Evolutionary conservation across 1,139 yeast species (phyloP).

Genomic region (Chernovozyma aurita): DNA sequence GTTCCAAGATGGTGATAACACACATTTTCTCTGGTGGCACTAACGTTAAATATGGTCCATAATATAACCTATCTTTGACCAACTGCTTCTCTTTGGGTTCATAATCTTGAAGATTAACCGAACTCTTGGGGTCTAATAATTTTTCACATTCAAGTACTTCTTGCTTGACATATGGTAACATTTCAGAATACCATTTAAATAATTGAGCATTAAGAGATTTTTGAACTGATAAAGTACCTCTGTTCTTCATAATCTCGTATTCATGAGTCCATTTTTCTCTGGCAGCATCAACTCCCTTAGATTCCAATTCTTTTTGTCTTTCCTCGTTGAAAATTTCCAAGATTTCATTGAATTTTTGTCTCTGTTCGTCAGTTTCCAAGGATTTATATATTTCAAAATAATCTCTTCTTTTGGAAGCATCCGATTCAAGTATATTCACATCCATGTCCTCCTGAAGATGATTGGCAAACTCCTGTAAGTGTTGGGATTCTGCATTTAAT

Average conservation of each 20-base stretch:
- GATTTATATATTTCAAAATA: conserved; percentile 61
- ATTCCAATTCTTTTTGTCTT: conserved; percentile 74
- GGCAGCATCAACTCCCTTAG: conserved; percentile 80
- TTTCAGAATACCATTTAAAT: conserved; percentile 72
- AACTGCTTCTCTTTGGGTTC: conserved; percentile 28
- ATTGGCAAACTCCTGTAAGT: conserved; percentile 30
- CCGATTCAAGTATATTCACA: conserved; percentile 25
- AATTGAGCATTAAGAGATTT: conserved; percentile 66
- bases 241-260: conserved; percentile 61
- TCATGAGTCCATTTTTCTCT: conserved; percentile 84
- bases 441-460: conserved; percentile 29
- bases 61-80: conserved; percentile 51
- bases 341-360: conserved; percentile 53
- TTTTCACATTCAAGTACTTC: conserved; percentile 53
- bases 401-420: conserved; percentile 43
- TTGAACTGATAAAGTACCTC: conserved; percentile 56
- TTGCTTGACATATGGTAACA: conserved; percentile 64
- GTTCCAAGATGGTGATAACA: conserved; percentile 78
- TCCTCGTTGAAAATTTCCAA: conserved; percentile 66
- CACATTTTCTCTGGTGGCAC: conserved; percentile 78
- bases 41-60: conserved; percentile 74
- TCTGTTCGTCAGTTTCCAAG: conserved; percentile 49
- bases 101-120: conserved; percentile 13
- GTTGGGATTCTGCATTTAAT: conserved; percentile 32
- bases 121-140: conserved; percentile 22